Conservation (phyloP, 768 basidiomycete genomes). For the Pisolithus sp. region DNA sequence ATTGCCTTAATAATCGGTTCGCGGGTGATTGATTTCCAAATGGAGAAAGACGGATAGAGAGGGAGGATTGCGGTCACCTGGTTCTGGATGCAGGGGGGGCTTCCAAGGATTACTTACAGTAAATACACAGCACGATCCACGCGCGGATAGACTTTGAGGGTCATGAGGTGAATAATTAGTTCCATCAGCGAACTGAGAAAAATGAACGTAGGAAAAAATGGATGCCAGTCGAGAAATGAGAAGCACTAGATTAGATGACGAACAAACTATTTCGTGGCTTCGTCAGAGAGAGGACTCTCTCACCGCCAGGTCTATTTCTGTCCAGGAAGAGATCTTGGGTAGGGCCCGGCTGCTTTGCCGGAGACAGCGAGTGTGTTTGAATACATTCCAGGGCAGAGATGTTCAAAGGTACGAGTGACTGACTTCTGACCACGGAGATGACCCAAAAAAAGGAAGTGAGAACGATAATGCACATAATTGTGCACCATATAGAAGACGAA, state of each 20-base stretch:
- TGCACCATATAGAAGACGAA: no score
- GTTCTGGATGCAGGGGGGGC: no score
- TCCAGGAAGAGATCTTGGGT: no score
- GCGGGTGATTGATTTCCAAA: background rate
- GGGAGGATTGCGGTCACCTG: no score
- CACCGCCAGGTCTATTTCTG: background rate
- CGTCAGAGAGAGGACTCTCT: background rate
- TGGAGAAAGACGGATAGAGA: conserved; percentile 3
- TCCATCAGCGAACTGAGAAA: background rate
- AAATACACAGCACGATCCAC: conserved; percentile 1
- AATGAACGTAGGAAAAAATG: background rate
- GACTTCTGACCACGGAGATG: background rate
- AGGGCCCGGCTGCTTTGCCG: background rate
- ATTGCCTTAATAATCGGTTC: background rate
- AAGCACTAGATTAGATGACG: no score
- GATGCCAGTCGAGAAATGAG: background rate
- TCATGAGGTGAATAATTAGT: conserved; percentile 3
- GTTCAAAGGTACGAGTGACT: background rate
- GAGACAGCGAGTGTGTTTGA: background rate
- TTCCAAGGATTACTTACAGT: background rate
- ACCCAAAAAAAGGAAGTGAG: background rate
- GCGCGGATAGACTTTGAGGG: conserved; percentile 6
- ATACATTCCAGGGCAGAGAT: background rate
- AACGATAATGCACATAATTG: no score
- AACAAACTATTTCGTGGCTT: no score